Evolutionary conservation across 371 early-diverging fungal species (phyloP), one percentile per base, ranked within the genome.

Genomic region (Vairimorpha necatrix): DNA sequence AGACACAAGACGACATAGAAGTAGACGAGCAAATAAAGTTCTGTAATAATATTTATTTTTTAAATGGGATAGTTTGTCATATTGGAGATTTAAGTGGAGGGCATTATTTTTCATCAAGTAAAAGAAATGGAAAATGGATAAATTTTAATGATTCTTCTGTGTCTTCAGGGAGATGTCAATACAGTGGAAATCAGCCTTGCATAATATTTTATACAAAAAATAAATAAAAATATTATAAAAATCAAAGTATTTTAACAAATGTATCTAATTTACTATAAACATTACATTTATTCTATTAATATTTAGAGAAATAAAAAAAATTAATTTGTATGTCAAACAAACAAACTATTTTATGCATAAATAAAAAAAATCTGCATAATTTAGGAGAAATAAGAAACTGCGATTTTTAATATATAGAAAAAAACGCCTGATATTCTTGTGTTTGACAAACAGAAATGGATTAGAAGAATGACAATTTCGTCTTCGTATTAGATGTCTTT

Each of bases 31-130:
- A 36, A 7, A 13, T 78, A 11, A 36, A 61, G 16, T 69, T 78
- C 7, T 60, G 56, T 16, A 68, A 68, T 61, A 72, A 46, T 42
- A 67, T 20, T 16, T 82, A 77, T 47, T 56, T 48, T n/a, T 32
- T 65, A 33, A 67, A 67, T 38, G 82, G 79, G 14, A 48, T 72
- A 46, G 71, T 79, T 18, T 79, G 82, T 63, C 82, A 82, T 32
- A 72, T 7, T 32, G 82, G 82, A 34, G 65, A 24, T 28, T 28
- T 82, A 18, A 63, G 65, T 32, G 60, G 32, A 16, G 82, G 82
- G 7, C 82, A 82, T 38, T 82, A 82, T 66, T 58, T 47, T 72
- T 48, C 82, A 48, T 46, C 69, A 58, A 69, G 70, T 46, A 76
- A 75, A 74, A 46, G 75, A 67, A 22, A 34, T 13, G 75, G 50